Base-by-base conservation (phyloP, 1,139 yeast genomes). In the Protomyces gravidus region DNA sequence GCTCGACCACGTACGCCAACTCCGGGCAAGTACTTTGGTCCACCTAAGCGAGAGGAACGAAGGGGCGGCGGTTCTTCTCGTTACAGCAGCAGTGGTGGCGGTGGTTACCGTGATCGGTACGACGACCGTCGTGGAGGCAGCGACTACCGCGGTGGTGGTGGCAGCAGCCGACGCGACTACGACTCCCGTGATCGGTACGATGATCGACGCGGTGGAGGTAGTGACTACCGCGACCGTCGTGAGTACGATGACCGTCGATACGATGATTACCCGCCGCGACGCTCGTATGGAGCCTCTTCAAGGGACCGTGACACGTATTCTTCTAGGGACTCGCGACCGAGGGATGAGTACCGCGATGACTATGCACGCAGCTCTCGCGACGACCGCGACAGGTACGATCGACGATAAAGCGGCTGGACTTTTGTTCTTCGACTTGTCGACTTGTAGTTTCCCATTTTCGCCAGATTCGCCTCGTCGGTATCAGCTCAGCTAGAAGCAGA, bases 21-120 rank as follows among this genome's bases (percentile, higher is more conserved):
- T 2, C 76, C 76, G n/a, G 76, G 76, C 46, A 71, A 69, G 64
- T 73, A 73, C 65, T 71, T 68, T 63, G 76, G 76, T 2, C 74
- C 76, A n/a, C 71, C 73, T 45, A 72, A 70, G 66, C 65, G 62
- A 3, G 55, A 51, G 17, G 58, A 59, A 17, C 28, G 51, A 28
- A 28, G 60, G 23, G 65, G 27, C 57, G 62, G 63, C 56, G 68
- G 36, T 15, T 13, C 15, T 36, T n/a, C n/a, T n/a, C n/a, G n/a
- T n/a, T n/a, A n/a, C n/a, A 66, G 23, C 68, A 65, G 50, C 27
- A 59, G 19, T n/a, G n/a, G n/a, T n/a, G 61, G 57, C 27, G 30
- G 58, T 32, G 50, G 52, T 28, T 50, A 58, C 27, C 61, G 63
- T 19, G 57, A 60, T 28, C 60, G 61, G 30, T 63, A 61, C 61